Conservation (phyloP, 164 flowering plant species). For the Aristolochia fimbriata region DNA sequence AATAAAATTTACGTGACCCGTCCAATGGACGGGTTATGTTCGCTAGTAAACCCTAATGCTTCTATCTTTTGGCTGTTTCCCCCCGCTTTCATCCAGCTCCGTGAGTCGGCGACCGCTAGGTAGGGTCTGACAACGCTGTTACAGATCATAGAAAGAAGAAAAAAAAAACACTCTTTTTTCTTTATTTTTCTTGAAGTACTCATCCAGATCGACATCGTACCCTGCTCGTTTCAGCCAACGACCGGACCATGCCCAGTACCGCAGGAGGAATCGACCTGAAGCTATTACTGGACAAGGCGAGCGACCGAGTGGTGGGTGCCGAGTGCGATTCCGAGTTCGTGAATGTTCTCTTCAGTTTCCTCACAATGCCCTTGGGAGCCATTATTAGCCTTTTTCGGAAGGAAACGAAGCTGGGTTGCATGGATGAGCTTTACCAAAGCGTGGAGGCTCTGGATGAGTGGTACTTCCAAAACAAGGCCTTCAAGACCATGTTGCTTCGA, state of each 20-base stretch:
- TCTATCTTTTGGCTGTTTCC: no score
- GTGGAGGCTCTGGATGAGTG: background rate
- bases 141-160: no score
- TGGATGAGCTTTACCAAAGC: background rate
- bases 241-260: background rate
- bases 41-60: no score
- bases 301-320: constrained; percentile 20
- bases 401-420: background rate
- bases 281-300: constrained; percentile 7
- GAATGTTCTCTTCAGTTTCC: constrained; percentile 56
- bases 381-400: background rate
- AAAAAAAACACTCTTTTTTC: no score
- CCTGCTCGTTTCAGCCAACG: no score
- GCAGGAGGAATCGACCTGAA: background rate
- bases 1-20: no score
- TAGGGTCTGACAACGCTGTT: no score
- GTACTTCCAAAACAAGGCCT: background rate
- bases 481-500: background rate
- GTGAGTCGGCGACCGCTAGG: no score
- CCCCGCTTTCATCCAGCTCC: no score
- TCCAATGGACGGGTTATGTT: no score
- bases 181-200: no score
- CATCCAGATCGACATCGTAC: no score
- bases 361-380: constrained; percentile 1
- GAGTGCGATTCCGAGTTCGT: constrained; percentile 58